Conservation (phyloP, 352 stramenopile species). For the Pythium folliculosum region DNA sequence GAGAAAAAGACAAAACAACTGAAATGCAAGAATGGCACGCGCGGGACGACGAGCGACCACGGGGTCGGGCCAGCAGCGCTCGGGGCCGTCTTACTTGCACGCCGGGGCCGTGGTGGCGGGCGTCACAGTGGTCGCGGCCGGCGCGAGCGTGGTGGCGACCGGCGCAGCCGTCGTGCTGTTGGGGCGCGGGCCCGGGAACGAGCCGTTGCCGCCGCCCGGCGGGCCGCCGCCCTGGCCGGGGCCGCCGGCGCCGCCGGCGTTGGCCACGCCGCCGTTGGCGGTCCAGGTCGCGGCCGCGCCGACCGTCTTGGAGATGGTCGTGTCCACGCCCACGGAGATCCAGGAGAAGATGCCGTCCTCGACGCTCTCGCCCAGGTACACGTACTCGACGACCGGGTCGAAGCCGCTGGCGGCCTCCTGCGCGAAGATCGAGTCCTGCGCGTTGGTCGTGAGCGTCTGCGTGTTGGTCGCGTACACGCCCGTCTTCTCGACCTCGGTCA, state of each 20-base stretch:
- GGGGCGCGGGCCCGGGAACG: not conserved
- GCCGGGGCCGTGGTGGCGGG: no score
- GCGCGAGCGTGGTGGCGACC: not conserved
- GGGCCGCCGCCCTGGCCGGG: not conserved
- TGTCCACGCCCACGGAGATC: constrained; percentile 42
- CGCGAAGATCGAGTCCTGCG: constrained; percentile 29
- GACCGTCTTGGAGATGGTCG: constrained; percentile 28
- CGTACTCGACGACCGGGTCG: constrained; percentile 41
- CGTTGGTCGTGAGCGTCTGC: constrained; percentile 32
- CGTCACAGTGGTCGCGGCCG: not conserved
- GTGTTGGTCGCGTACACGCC: constrained; percentile 30
- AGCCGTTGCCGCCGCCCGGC: not conserved
- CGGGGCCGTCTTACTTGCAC: no score
- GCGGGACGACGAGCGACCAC: not conserved
- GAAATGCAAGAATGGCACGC: no score
- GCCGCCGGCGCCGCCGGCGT: constrained; percentile 1
- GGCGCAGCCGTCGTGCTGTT: not conserved
- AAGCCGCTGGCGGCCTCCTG: constrained; percentile 33
- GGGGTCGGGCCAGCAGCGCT: no score
- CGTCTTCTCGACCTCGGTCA: constrained; percentile 10
- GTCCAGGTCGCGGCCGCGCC: constrained; percentile 29
- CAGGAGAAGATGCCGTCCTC: constrained; percentile 38
- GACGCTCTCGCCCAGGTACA: constrained; percentile 34
- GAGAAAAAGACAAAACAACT: no score
- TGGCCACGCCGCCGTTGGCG: constrained; percentile 14